Evolutionary conservation across 2,329 filamentous ascomycete genomes (phyloP).

Genomic region (Paraconiothyrium brasiliense): DNA sequence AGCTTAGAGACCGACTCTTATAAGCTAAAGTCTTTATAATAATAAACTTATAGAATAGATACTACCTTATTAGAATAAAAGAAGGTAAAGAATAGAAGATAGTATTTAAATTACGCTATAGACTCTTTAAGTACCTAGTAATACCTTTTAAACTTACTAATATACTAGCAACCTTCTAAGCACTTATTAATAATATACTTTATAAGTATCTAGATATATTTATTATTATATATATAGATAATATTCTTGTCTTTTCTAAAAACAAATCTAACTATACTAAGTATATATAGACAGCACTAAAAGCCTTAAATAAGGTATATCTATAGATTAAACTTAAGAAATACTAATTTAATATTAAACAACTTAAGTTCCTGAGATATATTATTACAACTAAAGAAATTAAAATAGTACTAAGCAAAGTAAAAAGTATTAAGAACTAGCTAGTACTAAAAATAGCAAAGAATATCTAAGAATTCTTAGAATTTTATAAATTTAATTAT

Average conservation of each 20-base stretch:
- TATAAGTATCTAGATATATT: neutral
- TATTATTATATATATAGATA: neutral
- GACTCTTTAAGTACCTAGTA: slow-evolving; percentile 7
- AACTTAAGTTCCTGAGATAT: neutral
- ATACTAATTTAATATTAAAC: slow-evolving; percentile 1
- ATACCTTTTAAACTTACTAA: slow-evolving; percentile 1
- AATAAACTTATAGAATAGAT: no score
- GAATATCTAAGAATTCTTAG: slow-evolving; percentile 5
- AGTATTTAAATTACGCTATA: neutral
- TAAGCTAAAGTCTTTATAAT: no score
- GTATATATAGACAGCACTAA: neutral
- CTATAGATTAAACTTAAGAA: slow-evolving; percentile 9
- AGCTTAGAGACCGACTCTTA: no score
- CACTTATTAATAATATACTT: neutral
- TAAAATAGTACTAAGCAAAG: slow-evolving; percentile 8
- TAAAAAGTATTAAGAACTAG: slow-evolving; percentile 7
- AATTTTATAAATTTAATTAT: neutral
- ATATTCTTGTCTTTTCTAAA: neutral
- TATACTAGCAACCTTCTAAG: neutral
- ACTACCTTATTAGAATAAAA: no score
- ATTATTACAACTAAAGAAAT: slow-evolving; percentile 9
- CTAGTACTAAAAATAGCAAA: slow-evolving; percentile 1
- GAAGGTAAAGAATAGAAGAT: slow-evolving; percentile 5
- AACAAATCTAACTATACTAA: neutral
- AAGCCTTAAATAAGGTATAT: no score